Conservation (phyloP, 495 filamentous ascomycete species). For the Penicillium angulare region DNA sequence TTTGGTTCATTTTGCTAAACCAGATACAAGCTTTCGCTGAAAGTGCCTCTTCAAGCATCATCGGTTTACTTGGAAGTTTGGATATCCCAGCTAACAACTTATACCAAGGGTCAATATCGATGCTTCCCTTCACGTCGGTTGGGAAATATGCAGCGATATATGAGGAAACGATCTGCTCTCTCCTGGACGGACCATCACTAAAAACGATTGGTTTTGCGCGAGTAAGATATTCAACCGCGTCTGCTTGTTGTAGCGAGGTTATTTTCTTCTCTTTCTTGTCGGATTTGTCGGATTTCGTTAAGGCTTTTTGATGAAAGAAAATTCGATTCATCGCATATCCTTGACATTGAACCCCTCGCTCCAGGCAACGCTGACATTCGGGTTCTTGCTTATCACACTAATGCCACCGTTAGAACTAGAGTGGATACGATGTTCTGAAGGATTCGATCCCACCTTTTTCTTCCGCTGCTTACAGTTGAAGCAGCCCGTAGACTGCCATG, state of each 20-base stretch:
- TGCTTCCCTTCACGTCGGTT: constrained; percentile 4
- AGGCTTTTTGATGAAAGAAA: neutral
- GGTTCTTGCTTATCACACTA: constrained; percentile 3
- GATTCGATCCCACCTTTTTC: neutral
- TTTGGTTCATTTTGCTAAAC: constrained; percentile 5
- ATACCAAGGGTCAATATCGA: constrained; percentile 4
- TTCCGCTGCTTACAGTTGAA: neutral
- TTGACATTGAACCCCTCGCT: neutral
- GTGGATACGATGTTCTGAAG: neutral
- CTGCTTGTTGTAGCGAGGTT: neutral
- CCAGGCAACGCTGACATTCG: neutral
- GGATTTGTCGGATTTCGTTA: neutral
- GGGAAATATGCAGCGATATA: constrained; percentile 2
- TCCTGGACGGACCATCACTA: neutral
- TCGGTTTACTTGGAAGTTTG: constrained; percentile 2
- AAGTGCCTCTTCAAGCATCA: constrained; percentile 8
- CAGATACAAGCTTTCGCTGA: constrained; percentile 9
- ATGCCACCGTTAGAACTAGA: neutral
- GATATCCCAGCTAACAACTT: neutral
- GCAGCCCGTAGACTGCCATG: constrained; percentile 5
- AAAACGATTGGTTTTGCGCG: neutral
- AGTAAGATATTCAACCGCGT: neutral
- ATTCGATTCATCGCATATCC: neutral
- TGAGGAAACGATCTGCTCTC: constrained; percentile 4
- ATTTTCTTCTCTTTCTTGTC: neutral